A percentile compares a stretch with the other conserved stretches of the same genome.
phyloP scores from a whole-genome alignment of 768 basidiomycete species.

The Cystobasidium onofrii region DNA sequence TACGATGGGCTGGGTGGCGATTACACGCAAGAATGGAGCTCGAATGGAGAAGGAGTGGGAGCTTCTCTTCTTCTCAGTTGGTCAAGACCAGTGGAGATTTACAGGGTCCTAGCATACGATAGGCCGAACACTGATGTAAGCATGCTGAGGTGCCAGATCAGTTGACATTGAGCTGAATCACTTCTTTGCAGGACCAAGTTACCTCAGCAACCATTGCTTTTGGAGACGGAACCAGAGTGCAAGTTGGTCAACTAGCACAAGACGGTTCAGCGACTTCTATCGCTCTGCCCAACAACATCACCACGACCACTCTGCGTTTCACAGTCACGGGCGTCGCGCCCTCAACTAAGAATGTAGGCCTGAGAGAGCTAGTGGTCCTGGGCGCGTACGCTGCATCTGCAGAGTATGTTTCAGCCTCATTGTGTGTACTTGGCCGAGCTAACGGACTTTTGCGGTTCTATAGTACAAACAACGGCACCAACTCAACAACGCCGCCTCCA shows the following conservation, averaged over 20 bases:
- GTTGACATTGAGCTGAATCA: not conserved
- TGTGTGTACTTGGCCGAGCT: not conserved
- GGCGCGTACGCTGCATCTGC: not conserved
- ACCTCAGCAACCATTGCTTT: conserved; percentile 33
- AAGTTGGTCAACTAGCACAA: conserved; percentile 34
- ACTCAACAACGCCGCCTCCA: not conserved
- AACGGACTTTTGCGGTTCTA: not conserved
- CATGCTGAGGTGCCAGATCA: not conserved
- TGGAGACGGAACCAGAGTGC: conserved; percentile 29
- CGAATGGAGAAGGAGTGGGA: not conserved
- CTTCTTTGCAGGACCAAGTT: conserved; percentile 23
- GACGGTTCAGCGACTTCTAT: conserved; percentile 36
- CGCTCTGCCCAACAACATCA: conserved; percentile 17
- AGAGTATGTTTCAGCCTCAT: not conserved
- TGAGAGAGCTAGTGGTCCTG: conserved; percentile 31
- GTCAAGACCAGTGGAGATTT: not conserved
- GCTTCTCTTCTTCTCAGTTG: not conserved
- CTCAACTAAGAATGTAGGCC: conserved; percentile 25
- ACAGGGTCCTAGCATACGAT: not conserved
- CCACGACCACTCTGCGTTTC: conserved; percentile 30
- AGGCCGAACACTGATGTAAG: not conserved
- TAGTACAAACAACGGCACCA: not conserved
- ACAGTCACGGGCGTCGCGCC: conserved; percentile 23
- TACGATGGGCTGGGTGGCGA: not conserved
- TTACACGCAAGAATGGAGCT: not conserved